Conservation (phyloP, 306 rosid genomes). For the Pueraria montana region DNA sequence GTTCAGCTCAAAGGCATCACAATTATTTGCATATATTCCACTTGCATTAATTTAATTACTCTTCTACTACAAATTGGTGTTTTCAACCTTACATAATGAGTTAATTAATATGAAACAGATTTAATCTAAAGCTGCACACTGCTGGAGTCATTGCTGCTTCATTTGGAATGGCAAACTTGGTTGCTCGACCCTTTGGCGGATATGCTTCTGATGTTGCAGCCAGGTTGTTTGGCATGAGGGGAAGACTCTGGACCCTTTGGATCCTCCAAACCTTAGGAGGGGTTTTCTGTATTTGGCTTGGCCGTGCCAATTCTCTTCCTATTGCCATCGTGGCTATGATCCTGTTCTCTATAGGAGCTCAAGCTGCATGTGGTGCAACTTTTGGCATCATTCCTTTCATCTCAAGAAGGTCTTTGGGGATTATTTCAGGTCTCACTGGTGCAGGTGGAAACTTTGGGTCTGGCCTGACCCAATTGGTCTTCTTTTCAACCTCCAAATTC, state of each 20-base stretch:
- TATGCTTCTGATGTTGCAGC: slow-evolving; percentile 68
- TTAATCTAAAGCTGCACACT: slow-evolving; percentile 76
- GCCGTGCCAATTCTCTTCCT: slow-evolving; percentile 74
- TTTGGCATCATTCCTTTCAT: slow-evolving; percentile 87
- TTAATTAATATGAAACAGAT: slow-evolving; percentile 11
- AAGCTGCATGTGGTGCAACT: slow-evolving; percentile 94
- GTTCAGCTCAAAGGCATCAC: neutral
- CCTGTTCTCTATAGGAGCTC: slow-evolving; percentile 88
- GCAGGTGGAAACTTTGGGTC: slow-evolving; percentile 93
- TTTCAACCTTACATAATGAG: neutral
- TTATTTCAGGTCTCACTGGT: slow-evolving; percentile 85
- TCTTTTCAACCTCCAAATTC: slow-evolving; percentile 67
- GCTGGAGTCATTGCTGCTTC: slow-evolving; percentile 89
- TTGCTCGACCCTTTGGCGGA: slow-evolving; percentile 90
- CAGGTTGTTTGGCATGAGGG: slow-evolving; percentile 84
- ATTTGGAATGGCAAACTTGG: slow-evolving; percentile 89
- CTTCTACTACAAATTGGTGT: neutral
- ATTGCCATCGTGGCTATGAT: slow-evolving; percentile 73
- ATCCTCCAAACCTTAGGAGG: slow-evolving; percentile 85
- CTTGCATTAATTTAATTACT: neutral
- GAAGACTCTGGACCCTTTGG: slow-evolving; percentile 85
- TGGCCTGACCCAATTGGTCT: slow-evolving; percentile 79
- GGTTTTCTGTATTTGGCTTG: slow-evolving; percentile 85
- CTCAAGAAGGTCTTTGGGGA: slow-evolving; percentile 77
- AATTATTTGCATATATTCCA: neutral